Percentiles rank a stretch among this genome's conserved stretches.
phyloP scores from a whole-genome alignment of 768 basidiomycete genomes.

The Tulasnella sp. region DNA sequence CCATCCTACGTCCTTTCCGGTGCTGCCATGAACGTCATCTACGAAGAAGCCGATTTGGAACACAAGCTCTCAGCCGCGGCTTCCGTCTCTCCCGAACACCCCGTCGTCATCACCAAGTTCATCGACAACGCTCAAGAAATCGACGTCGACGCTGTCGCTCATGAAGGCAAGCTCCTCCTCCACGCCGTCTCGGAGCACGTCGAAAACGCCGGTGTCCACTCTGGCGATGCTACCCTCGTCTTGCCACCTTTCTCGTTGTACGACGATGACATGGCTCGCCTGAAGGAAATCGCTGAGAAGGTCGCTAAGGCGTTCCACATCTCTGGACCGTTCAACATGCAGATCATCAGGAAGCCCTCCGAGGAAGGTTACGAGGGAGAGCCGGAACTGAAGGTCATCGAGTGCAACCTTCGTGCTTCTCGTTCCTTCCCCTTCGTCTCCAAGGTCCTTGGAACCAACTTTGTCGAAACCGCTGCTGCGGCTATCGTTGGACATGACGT shows the following conservation, averaged over 20 bases:
- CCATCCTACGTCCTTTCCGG: constrained; percentile 98
- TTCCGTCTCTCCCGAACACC: constrained; percentile 90
- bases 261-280: constrained; percentile 64
- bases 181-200: constrained; percentile 98
- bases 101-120: constrained; percentile 98
- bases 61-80: constrained; percentile 96
- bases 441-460: constrained; percentile 95
- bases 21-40: constrained; percentile 98
- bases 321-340: constrained; percentile 99
- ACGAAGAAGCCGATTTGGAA: constrained; percentile 78
- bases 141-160: constrained; percentile 92
- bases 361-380: constrained; percentile 28
- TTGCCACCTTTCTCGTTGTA: constrained; percentile 83
- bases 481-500: constrained; percentile 80
- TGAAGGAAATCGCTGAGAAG: constrained; percentile 90
- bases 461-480: constrained; percentile 84
- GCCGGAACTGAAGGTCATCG: constrained; percentile 85
- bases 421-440: constrained; percentile 99
- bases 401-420: constrained; percentile 96
- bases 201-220: constrained; percentile 97
- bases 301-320: constrained; percentile 93
- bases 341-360: constrained; percentile 78
- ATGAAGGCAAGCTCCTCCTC: constrained; percentile 82
- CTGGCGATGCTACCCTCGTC: constrained; percentile 95
- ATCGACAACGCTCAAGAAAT: constrained; percentile 97